Conservation (phyloP, 768 basidiomycete genomes). For the Astraeus odoratus region DNA sequence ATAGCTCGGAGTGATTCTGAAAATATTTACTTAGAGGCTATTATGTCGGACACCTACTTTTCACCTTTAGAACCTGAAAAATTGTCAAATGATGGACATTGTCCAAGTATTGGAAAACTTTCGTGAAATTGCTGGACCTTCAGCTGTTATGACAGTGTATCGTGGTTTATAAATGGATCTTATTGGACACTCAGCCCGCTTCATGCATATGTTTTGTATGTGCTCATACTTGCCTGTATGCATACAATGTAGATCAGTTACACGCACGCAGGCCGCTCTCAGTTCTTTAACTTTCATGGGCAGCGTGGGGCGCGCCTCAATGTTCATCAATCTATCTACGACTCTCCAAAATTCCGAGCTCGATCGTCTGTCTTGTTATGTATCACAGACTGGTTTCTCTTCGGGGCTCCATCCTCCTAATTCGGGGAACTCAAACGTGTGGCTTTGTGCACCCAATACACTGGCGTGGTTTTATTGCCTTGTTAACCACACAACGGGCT, state of each 20-base stretch:
- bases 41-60: constrained; percentile 11
- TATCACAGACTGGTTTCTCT: constrained; percentile 33
- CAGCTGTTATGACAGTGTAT: not conserved
- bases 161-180: not conserved
- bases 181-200: constrained; percentile 1
- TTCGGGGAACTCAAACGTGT: constrained; percentile 33
- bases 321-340: constrained; percentile 21
- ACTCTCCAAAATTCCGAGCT: not conserved
- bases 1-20: not conserved
- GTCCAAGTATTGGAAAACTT: constrained; percentile 6
- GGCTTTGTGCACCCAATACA: constrained; percentile 28
- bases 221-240: not conserved
- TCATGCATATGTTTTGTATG: constrained; percentile 7
- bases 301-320: constrained; percentile 31
- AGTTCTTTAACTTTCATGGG: constrained; percentile 32
- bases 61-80: constrained; percentile 11
- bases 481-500: constrained; percentile 40
- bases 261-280: constrained; percentile 15
- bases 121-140: too few species aligned
- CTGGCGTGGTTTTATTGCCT: constrained; percentile 36
- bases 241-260: not conserved
- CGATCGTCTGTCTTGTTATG: constrained; percentile 31
- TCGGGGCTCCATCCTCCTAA: constrained; percentile 40
- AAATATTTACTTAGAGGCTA: constrained; percentile 7
- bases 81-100: constrained; percentile 8